Conservation (phyloP, 805 yeast species). For the Candida silvatica region DNA sequence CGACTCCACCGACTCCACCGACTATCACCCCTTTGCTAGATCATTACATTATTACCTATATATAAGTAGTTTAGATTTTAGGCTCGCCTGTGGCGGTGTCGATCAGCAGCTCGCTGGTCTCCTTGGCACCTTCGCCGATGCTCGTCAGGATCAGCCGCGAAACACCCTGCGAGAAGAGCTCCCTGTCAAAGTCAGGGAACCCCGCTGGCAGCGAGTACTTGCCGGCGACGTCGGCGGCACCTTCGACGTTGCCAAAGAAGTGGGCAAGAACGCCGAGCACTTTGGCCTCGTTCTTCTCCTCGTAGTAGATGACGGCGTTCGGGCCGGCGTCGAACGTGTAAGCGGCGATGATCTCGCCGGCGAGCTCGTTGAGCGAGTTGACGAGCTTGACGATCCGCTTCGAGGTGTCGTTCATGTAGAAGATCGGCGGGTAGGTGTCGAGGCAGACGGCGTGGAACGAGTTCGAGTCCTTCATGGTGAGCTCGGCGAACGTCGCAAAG, state of each 20-base stretch:
- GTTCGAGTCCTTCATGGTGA: conserved; percentile 94
- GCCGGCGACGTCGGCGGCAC: conserved; percentile 19
- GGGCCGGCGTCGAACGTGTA: conserved; percentile 99
- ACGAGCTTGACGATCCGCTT: conserved; percentile 70
- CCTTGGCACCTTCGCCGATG: conserved; percentile 84
- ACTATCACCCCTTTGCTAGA: conserved; percentile 14
- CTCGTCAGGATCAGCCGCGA: conserved; percentile 76
- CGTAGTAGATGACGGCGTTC: conserved; percentile 91
- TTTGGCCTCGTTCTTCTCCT: conserved; percentile 60
- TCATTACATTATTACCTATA: conserved; percentile 3
- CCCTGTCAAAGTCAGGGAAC: conserved; percentile 26
- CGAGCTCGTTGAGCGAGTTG: conserved; percentile 64
- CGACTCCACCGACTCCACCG: no score
- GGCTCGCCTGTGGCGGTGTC: conserved; percentile 55
- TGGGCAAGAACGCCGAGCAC: conserved; percentile 64
- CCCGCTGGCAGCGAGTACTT: conserved; percentile 13
- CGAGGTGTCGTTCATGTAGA: conserved; percentile 87
- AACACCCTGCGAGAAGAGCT: conserved; percentile 43
- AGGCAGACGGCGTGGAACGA: conserved; percentile 97
- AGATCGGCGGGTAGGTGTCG: conserved; percentile 82
- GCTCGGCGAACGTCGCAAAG: conserved; percentile 73
- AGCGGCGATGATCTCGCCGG: conserved; percentile 74
- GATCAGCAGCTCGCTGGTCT: conserved; percentile 46
- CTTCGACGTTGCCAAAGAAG: conserved; percentile 49
- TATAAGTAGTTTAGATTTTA: conserved; percentile 19